A percentile compares a stretch with the other conserved stretches of the same genome.
Conservation (phyloP, 345 rosid genomes). For the Leavenworthia alabamica region DNA sequence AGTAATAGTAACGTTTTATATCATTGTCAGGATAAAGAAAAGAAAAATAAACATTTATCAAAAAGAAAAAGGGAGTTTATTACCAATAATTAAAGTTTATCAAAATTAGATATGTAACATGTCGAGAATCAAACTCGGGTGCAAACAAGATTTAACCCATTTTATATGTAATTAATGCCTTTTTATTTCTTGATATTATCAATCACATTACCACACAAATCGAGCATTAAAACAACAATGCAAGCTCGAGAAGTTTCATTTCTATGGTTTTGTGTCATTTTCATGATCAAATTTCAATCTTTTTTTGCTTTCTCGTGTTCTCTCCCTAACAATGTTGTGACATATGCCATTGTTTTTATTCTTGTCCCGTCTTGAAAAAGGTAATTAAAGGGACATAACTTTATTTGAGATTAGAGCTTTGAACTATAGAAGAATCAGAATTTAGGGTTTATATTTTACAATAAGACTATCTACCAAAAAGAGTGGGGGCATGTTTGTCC, state of each 20-base stretch:
- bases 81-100: too few relatives aligned
- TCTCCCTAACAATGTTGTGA: neutral
- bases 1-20: neutral
- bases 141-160: too few relatives aligned
- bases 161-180: too few relatives aligned
- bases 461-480: neutral
- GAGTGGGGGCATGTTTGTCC: slow-evolving; percentile 29
- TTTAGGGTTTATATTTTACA: slow-evolving; percentile 16
- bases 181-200: too few relatives aligned
- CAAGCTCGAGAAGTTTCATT: neutral
- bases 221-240: slow-evolving; percentile 38
- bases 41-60: too few relatives aligned
- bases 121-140: too few relatives aligned
- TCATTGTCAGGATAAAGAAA: too few relatives aligned
- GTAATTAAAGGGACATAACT: slow-evolving; percentile 15
- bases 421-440: slow-evolving; percentile 6
- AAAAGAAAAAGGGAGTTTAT: too few relatives aligned
- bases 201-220: slow-evolving; percentile 70
- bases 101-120: too few relatives aligned
- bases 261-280: slow-evolving; percentile 18
- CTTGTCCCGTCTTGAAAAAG: slow-evolving; percentile 9
- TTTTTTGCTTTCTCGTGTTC: slow-evolving; percentile 16
- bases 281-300: slow-evolving; percentile 6
- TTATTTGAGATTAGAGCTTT: slow-evolving; percentile 9
- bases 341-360: neutral